Evolutionary conservation across 2,329 filamentous ascomycete genomes (phyloP).

Genomic region (Cordyceps sp.): DNA sequence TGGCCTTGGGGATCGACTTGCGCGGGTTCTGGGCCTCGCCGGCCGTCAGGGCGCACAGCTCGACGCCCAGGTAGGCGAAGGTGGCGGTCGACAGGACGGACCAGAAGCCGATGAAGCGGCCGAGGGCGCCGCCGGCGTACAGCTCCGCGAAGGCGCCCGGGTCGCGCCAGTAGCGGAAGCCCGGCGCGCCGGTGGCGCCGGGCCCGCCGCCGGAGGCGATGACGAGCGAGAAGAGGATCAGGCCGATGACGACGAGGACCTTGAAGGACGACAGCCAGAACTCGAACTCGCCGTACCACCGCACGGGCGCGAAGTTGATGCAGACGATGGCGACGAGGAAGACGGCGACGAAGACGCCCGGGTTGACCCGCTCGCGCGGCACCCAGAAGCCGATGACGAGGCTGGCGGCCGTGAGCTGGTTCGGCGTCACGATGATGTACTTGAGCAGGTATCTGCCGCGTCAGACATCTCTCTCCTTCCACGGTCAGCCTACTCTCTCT

Average conservation of each 20-base stretch:
- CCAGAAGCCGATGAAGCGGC: constrained; percentile 49
- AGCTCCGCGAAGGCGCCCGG: constrained; percentile 30
- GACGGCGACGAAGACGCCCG: constrained; percentile 64
- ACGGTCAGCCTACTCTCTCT: no score
- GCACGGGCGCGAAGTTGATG: constrained; percentile 50
- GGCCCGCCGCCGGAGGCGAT: constrained; percentile 50
- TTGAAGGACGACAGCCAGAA: constrained; percentile 52
- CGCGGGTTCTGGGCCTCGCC: constrained; percentile 68
- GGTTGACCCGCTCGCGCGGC: constrained; percentile 46
- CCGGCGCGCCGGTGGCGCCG: constrained; percentile 40
- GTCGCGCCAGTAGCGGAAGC: constrained; percentile 49
- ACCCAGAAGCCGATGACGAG: constrained; percentile 71
- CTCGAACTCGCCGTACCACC: constrained; percentile 49
- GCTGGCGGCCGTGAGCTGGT: constrained; percentile 67
- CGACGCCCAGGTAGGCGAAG: constrained; percentile 64
- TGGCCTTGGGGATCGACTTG: constrained; percentile 58
- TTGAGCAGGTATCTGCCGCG: constrained; percentile 44
- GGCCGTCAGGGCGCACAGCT: constrained; percentile 63
- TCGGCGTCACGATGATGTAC: constrained; percentile 77
- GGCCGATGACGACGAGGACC: constrained; percentile 45
- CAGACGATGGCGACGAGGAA: constrained; percentile 44
- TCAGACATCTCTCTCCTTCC: no score
- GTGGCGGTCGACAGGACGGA: constrained; percentile 58
- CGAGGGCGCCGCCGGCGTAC: constrained; percentile 13
- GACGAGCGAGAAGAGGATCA: constrained; percentile 49